Percentiles rank a stretch among this genome's conserved stretches.
Evolutionary conservation across 2,329 filamentous ascomycete genomes (phyloP).

Genomic region (Amesomyces nigricolor): DNA sequence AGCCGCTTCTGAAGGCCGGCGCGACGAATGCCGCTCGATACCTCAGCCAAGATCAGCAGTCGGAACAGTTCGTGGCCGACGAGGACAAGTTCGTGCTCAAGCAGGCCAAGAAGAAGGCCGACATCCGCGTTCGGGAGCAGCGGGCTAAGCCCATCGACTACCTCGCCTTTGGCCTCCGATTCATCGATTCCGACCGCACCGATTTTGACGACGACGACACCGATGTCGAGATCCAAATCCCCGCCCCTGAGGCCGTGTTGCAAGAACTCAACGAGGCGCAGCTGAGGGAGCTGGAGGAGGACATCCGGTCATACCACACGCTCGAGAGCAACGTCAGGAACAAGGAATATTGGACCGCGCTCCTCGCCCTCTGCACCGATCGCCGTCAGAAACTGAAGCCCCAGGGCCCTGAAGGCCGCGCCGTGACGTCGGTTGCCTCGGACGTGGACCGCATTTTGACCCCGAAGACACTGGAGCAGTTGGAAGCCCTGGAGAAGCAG

Average conservation of each 20-base stretch:
- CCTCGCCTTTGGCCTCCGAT: slow-evolving; percentile 82
- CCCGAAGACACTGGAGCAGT: slow-evolving; percentile 78
- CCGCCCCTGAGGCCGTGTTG: slow-evolving; percentile 76
- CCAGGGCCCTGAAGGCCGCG: slow-evolving; percentile 60
- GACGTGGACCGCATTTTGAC: slow-evolving; percentile 84
- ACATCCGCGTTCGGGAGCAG: slow-evolving; percentile 85
- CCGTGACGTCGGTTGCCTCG: slow-evolving; percentile 72
- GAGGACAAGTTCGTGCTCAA: slow-evolving; percentile 95
- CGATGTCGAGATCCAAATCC: slow-evolving; percentile 67
- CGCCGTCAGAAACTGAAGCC: slow-evolving; percentile 61
- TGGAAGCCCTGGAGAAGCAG: slow-evolving; percentile 81
- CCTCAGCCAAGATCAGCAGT: slow-evolving; percentile 71
- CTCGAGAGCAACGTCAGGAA: slow-evolving; percentile 76
- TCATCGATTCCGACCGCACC: slow-evolving; percentile 79
- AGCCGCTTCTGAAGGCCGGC: slow-evolving; percentile 27
- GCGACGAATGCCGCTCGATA: slow-evolving; percentile 36
- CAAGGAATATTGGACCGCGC: slow-evolving; percentile 85
- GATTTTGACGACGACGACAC: slow-evolving; percentile 78
- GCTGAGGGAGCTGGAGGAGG: slow-evolving; percentile 70
- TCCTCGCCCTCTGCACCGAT: slow-evolving; percentile 78
- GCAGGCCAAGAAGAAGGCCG: slow-evolving; percentile 96
- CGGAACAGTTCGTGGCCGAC: slow-evolving; percentile 79
- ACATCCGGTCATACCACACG: slow-evolving; percentile 72
- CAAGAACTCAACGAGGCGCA: slow-evolving; percentile 62
- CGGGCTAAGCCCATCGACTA: slow-evolving; percentile 90